phyloP scores from a whole-genome alignment of 805 yeast species.

The Hanseniaspora pseudoguilliermondii region DNA sequence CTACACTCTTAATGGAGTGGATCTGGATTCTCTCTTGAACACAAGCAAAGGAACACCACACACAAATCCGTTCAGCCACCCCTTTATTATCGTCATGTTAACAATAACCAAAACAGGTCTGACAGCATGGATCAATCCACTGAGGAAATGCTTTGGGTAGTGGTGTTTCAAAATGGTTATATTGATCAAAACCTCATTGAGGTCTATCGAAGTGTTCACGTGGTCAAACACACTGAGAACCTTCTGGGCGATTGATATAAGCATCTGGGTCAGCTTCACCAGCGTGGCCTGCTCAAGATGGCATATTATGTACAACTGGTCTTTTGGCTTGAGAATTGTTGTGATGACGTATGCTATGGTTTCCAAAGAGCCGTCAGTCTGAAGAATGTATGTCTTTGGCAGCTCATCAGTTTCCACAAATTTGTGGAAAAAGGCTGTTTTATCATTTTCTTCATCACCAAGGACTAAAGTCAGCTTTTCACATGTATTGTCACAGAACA shows the following conservation, averaged over 20 bases:
- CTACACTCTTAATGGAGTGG: neutral
- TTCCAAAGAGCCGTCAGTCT: constrained; percentile 3
- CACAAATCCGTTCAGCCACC: constrained; percentile 9
- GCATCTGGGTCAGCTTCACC: neutral
- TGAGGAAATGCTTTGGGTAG: constrained; percentile 13
- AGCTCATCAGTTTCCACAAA: neutral
- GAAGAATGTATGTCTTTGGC: constrained; percentile 9
- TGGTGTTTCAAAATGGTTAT: constrained; percentile 6
- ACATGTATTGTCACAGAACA: constrained; percentile 7
- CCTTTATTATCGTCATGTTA: constrained; percentile 6
- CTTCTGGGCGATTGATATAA: neutral
- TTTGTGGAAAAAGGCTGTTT: neutral
- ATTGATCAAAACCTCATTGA: neutral
- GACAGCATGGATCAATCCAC: constrained; percentile 8
- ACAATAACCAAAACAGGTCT: constrained; percentile 9
- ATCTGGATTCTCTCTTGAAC: constrained; percentile 3
- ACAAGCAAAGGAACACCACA: constrained; percentile 10
- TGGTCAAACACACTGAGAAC: constrained; percentile 8
- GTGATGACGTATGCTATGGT: constrained; percentile 3
- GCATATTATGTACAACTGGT: neutral
- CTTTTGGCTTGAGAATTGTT: neutral
- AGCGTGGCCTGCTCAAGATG: neutral
- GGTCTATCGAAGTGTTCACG: neutral
- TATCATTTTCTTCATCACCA: neutral
- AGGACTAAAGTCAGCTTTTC: constrained; percentile 7